Conservation (phyloP, 345 rosid species). For the Bretschneidera sinensis region DNA sequence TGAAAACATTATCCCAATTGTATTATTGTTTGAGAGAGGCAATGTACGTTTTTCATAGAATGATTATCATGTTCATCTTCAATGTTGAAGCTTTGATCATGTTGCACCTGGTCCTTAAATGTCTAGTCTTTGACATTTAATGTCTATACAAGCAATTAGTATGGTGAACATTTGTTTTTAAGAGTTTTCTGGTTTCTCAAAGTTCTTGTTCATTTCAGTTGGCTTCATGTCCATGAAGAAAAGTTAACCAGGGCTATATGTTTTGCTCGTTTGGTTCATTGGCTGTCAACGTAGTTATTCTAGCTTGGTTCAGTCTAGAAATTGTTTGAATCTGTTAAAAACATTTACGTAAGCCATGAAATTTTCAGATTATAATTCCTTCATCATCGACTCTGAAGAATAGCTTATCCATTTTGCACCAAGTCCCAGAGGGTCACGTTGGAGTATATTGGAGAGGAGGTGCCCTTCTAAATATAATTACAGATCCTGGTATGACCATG, state of each 20-base stretch:
- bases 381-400: slow-evolving; percentile 23
- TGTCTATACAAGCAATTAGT: too few species aligned
- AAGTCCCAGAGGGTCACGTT: slow-evolving; percentile 95
- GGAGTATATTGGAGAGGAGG: slow-evolving; percentile 98
- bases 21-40: too few species aligned
- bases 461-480: slow-evolving; percentile 60
- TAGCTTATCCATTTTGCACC: slow-evolving; percentile 58
- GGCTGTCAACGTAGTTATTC: too few species aligned
- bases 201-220: background rate
- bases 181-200: too few species aligned
- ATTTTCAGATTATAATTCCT: slow-evolving; percentile 47
- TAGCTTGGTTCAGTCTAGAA: background rate
- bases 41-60: too few species aligned
- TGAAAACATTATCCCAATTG: too few species aligned
- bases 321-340: background rate
- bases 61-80: too few species aligned
- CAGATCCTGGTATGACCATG: slow-evolving; percentile 54
- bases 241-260: background rate
- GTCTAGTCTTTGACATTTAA: too few species aligned
- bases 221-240: background rate
- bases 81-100: too few species aligned
- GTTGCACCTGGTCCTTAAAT: too few species aligned
- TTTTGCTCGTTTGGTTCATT: background rate
- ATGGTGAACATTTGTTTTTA: too few species aligned
- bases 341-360: background rate